A percentile compares a stretch with the other conserved stretches of the same genome.
These are phyloP conservation scores for Penicillium sp. DNA, from an alignment of 2,329 filamentous ascomycete species.

Conservation along the genomic window DNA sequence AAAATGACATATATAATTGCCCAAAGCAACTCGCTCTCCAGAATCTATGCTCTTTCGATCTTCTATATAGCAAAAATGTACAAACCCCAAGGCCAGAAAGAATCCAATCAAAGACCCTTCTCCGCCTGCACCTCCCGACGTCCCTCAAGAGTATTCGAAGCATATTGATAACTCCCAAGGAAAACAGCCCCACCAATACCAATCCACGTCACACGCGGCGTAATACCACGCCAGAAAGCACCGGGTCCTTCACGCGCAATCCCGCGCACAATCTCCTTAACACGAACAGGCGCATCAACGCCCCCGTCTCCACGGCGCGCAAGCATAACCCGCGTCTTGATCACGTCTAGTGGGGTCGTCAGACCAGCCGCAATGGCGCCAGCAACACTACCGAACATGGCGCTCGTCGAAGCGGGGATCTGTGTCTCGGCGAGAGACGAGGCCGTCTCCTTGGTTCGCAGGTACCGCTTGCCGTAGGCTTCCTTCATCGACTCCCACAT, in stretches of 20 bases:
- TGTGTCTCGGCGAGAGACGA: constrained; percentile 36
- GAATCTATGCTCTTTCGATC: constrained; percentile 6
- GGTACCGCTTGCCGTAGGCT: constrained; percentile 43
- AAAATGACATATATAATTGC: background rate
- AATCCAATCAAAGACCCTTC: background rate
- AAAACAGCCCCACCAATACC: constrained; percentile 93
- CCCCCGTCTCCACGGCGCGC: constrained; percentile 65
- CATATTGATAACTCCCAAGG: constrained; percentile 88
- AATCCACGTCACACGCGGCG: constrained; percentile 90
- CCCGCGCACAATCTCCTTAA: constrained; percentile 56
- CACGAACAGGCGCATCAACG: constrained; percentile 35
- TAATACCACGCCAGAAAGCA: constrained; percentile 56
- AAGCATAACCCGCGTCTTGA: constrained; percentile 97
- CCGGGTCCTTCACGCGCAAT: constrained; percentile 58
- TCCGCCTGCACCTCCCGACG: constrained; percentile 20
- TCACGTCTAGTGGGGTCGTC: constrained; percentile 90
- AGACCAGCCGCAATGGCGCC: constrained; percentile 82
- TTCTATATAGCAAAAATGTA: constrained; percentile 18
- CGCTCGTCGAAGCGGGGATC: constrained; percentile 74
- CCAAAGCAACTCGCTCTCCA: background rate
- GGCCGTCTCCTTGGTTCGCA: constrained; percentile 40
- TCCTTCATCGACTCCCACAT: constrained; percentile 91
- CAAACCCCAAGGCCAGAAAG: background rate
- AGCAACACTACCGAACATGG: constrained; percentile 76
- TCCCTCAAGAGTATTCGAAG: constrained; percentile 68